These are phyloP conservation scores for Hanseniaspora taiwanica DNA, from an alignment of 805 yeast genomes.

Conservation along the genomic window DNA sequence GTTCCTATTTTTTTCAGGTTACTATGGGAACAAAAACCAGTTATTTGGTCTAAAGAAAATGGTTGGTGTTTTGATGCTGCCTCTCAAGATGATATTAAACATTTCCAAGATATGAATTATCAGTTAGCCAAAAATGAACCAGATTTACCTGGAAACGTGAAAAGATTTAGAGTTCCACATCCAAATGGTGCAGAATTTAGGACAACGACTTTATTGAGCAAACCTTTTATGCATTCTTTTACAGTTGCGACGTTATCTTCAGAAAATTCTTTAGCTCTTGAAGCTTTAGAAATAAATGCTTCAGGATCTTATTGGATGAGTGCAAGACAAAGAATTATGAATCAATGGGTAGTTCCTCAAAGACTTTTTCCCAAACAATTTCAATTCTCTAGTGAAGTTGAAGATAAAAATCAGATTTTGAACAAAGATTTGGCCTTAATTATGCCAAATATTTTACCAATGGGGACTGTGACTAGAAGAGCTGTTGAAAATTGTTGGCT, in stretches of 20 bases:
- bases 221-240: conserved; percentile 54
- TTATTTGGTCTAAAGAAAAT: conserved; percentile 59
- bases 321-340: conserved; percentile 67
- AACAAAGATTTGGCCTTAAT: conserved; percentile 48
- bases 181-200: conserved; percentile 67
- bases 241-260: conserved; percentile 67
- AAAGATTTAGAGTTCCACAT: conserved; percentile 67
- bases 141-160: conserved; percentile 2
- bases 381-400: no score
- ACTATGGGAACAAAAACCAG: conserved; percentile 76
- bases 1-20: conserved; percentile 66
- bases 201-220: conserved; percentile 67
- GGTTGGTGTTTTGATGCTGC: conserved; percentile 86
- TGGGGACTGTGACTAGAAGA: conserved; percentile 95
- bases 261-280: conserved; percentile 54
- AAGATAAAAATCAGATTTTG: no score
- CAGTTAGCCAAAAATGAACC: conserved; percentile 13
- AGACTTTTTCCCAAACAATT: conserved; percentile 19
- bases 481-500: conserved; percentile 97
- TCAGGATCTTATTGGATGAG: conserved; percentile 89
- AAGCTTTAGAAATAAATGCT: conserved; percentile 66
- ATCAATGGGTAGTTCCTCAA: conserved; percentile 71
- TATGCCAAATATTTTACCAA: conserved; percentile 69
- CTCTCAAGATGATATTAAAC: conserved; percentile 13
- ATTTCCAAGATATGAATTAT: conserved; percentile 26